Base-by-base conservation (phyloP, 345 rosid genomes). In the Eucalyptus cloeziana region DNA sequence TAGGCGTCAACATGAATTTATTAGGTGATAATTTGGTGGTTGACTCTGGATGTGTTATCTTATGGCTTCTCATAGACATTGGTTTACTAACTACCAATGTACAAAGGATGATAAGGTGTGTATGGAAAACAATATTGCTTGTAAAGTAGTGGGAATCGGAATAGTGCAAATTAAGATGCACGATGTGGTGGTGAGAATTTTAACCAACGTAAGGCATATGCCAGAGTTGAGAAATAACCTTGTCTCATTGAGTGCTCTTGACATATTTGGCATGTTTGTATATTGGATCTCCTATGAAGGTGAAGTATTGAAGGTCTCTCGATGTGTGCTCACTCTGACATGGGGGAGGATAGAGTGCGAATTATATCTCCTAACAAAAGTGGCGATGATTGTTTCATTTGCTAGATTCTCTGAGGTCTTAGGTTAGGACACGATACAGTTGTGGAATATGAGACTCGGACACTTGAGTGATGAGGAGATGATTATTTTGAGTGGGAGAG, bases 71-170 rank as follows among this genome's bases (percentile, higher is more conserved):
- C 71, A 30, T 62, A 30, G 31, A 33, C 43, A 4, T 11, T 69
- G 44, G 22, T 69, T 69, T 69, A 33, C 24, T 69, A 33, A 2
- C 10, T 33, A 33, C 40, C 4, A 4, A 1, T 37, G 44, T 33
- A 10, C 2, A 0, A 4, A 69, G 80, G 24, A 33, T 33, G 44
- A 33, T 69, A 69, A 69, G 3, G 1, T 69, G 25, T 33, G 11
- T 69, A 69, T 69, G 44, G 44, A 37, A 67, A 67, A 67, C 2
- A 10, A 9, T 33, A 25, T 3, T 33, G 2, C 25, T 69, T 69
- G 44, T 33, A 6, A 69, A 69, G 80, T 33, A 9, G 25, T 17
- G 5, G 13, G 12, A 31, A 33, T 17, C 2, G 0, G 0, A 69
- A 69, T 33, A 33, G 22, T 33, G 17, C 7, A 33, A 0, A 33